Conservation (phyloP, 371 early-diverging fungal species). For the Zancudomyces culisetae region DNA sequence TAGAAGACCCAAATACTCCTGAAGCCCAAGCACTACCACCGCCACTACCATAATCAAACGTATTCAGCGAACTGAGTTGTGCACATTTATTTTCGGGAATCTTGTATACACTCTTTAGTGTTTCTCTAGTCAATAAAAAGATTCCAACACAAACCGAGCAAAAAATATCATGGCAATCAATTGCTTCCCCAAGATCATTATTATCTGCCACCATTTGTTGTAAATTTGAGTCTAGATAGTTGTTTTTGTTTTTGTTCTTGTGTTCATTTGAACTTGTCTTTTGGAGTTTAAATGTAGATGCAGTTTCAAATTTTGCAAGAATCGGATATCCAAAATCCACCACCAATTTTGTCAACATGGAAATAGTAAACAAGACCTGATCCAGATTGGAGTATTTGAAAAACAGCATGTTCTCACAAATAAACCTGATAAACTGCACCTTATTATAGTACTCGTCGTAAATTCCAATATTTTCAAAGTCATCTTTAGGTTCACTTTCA, state of each 20-base stretch:
- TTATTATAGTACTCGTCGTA: constrained; percentile 21
- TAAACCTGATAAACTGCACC: constrained; percentile 41
- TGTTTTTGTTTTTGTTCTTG: constrained; percentile 6
- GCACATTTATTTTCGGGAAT: constrained; percentile 29
- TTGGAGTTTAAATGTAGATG: constrained; percentile 29
- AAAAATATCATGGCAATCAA: neutral
- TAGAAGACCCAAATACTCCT: too few relatives aligned
- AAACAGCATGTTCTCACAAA: constrained; percentile 57
- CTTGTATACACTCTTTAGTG: constrained; percentile 37
- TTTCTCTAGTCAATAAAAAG: constrained; percentile 34
- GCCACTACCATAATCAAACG: too few relatives aligned
- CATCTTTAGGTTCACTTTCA: neutral
- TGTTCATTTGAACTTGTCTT: too few relatives aligned
- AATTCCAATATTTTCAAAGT: neutral
- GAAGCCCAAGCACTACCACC: too few relatives aligned
- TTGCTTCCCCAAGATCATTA: too few relatives aligned
- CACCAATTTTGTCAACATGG: constrained; percentile 11
- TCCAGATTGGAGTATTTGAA: constrained; percentile 55
- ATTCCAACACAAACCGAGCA: constrained; percentile 22
- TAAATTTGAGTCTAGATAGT: neutral
- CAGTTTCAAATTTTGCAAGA: constrained; percentile 41
- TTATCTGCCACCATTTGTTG: neutral
- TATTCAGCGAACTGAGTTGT: too few relatives aligned
- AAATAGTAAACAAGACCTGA: constrained; percentile 55
- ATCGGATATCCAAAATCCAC: constrained; percentile 27